Evolutionary conservation across 2,329 filamentous ascomycete genomes (phyloP), one percentile per base, ranked within the genome.

Genomic region (Xylaria polymorpha): DNA sequence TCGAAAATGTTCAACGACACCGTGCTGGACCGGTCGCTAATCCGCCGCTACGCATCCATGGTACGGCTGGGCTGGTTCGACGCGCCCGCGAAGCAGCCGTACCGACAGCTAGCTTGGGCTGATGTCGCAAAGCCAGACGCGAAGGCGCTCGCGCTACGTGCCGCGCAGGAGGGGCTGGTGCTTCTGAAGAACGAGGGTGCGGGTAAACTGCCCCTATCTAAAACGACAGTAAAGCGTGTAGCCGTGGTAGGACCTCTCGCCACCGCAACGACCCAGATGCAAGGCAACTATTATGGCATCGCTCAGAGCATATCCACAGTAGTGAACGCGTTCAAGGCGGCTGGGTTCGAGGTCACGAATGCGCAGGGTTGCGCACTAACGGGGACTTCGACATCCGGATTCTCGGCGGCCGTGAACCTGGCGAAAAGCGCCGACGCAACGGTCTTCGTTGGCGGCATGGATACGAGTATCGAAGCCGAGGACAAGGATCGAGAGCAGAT

Each of bases 51-150:
- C 71, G 81, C 83, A 8, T 85, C 84, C 0, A 82, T 91, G 6
- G 82, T 90, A 15, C 82, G 83, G 2, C 80, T 85, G 0, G 88
- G 88, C 2, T 89, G 87, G 75, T 90, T 90, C 69, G 86, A 90
- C 72, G 80, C 81, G 1, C 75, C 82, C 1, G 80, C 75, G 1
- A 73, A 78, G n/a, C 74, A 79, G 64, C 80, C 79, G 18, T 90
- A 88, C 77, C 81, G 86, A 5, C 80, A 83, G 55, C 77, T 92
- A 0, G 80, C 78, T 3, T 90, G 85, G 81, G 77, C 79, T 0
- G 84, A 90, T 69, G 88, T 92, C 41, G 83, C 85, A 51, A 86
- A 85, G 0, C 82, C 85, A 0, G 77, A 84, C 18, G 84, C 87
- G 0, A 84, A 86, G 75, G 80, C 83, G 2, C 83, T 91, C 18